Evolutionary conservation across 352 stramenopile species (phyloP).

Genomic region (Globisporangium canariense): DNA sequence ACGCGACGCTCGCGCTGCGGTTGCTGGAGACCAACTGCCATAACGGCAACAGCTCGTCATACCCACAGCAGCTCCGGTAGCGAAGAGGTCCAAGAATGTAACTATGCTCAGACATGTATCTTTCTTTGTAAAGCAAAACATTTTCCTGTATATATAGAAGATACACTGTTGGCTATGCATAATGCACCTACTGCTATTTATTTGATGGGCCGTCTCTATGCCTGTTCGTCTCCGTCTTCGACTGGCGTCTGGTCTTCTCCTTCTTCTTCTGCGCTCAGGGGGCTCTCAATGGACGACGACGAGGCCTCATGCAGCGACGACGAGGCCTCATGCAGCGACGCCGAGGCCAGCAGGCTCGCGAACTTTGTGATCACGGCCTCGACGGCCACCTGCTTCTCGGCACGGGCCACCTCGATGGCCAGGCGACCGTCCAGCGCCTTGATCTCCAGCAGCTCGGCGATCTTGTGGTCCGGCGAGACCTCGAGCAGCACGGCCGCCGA

Average conservation of each 20-base stretch:
- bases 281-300: not conserved
- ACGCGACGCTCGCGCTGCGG: slow-evolving; percentile 61
- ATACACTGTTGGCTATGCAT: too few species aligned
- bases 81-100: not conserved
- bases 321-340: slow-evolving; percentile 6
- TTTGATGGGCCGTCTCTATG: not conserved
- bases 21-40: slow-evolving; percentile 42
- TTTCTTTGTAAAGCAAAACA: not conserved
- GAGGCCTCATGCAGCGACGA: slow-evolving; percentile 1
- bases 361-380: slow-evolving; percentile 59
- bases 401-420: slow-evolving; percentile 57
- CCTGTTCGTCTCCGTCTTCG: slow-evolving; percentile 1
- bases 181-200: slow-evolving; percentile 2
- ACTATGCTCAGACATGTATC: too few species aligned
- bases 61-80: slow-evolving; percentile 2
- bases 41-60: not conserved
- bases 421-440: slow-evolving; percentile 65
- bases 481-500: slow-evolving; percentile 59
- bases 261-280: not conserved
- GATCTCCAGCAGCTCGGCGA: slow-evolving; percentile 39
- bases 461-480: slow-evolving; percentile 30
- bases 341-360: slow-evolving; percentile 14
- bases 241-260: not conserved
- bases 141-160: not conserved
- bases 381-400: slow-evolving; percentile 67